Evolutionary conservation across 257 asterid genomes (phyloP).

Genomic region (Nicotiana sylvestris): DNA sequence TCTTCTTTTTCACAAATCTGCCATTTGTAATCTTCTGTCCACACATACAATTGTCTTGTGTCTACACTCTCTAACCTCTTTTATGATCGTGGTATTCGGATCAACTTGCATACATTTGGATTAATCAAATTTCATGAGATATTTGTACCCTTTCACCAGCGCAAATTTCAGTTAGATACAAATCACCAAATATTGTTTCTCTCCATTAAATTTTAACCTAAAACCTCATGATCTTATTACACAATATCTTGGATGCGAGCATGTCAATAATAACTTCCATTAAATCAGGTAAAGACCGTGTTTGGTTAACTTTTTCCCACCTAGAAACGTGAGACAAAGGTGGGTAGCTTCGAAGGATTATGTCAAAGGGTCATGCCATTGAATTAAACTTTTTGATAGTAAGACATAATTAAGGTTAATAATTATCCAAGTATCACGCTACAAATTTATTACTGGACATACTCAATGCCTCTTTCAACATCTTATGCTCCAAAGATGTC

Average conservation of each 20-base stretch:
- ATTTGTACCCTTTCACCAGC: fast-evolving
- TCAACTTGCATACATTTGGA: too few relatives aligned
- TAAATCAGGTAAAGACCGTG: neutral
- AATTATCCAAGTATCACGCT: neutral
- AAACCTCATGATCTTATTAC: too few relatives aligned
- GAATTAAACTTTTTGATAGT: neutral
- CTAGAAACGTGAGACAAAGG: neutral
- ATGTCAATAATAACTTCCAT: neutral
- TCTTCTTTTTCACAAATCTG: neutral
- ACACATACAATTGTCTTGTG: neutral
- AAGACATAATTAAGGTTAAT: neutral
- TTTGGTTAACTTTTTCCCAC: neutral
- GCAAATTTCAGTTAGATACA: too few relatives aligned
- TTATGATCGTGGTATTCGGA: too few relatives aligned
- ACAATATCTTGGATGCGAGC: too few relatives aligned
- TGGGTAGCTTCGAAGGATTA: neutral
- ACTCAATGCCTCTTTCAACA: too few relatives aligned
- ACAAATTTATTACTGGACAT: too few relatives aligned
- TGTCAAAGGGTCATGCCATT: neutral
- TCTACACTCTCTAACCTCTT: neutral
- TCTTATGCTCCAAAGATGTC: too few relatives aligned
- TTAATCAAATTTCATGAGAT: too few relatives aligned
- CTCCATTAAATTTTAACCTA: too few relatives aligned
- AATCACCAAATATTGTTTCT: too few relatives aligned
- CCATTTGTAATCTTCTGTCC: neutral